Evolutionary conservation across 2,329 filamentous ascomycete genomes (phyloP).

Genomic region (Colletotrichum zoysiae): DNA sequence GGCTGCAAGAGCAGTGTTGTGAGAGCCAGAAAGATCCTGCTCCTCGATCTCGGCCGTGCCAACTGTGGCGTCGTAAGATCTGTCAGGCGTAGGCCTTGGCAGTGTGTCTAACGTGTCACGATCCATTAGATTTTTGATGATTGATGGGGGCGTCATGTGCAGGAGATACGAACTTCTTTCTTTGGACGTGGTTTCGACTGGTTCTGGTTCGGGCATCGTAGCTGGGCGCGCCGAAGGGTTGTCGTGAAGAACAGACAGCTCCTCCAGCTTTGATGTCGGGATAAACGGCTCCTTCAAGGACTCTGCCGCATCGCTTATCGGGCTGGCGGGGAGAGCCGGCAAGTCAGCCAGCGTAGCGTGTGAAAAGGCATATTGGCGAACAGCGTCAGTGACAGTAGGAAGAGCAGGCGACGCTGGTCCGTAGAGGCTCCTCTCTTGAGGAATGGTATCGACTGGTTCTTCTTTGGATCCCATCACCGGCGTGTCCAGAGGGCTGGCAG

Average conservation of each 20-base stretch:
- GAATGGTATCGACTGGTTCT: neutral
- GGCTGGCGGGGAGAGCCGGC: conserved; percentile 40
- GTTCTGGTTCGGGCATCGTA: conserved; percentile 53
- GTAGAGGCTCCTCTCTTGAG: neutral
- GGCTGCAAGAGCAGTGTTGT: conserved; percentile 6
- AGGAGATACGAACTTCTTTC: conserved; percentile 59
- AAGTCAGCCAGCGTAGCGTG: conserved; percentile 22
- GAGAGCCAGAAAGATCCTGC: conserved; percentile 40
- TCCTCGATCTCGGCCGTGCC: conserved; percentile 46
- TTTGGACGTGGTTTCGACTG: conserved; percentile 57
- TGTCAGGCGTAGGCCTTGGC: conserved; percentile 46
- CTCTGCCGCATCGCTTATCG: neutral
- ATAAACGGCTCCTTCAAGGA: neutral
- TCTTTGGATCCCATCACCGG: neutral
- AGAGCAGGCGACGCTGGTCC: conserved; percentile 12
- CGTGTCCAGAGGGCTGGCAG: conserved; percentile 13
- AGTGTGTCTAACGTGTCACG: conserved; percentile 44
- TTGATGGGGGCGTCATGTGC: conserved; percentile 53
- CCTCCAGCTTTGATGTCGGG: conserved; percentile 13
- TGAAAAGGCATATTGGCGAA: neutral
- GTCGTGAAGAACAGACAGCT: conserved; percentile 33
- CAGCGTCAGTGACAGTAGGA: neutral
- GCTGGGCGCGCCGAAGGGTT: conserved; percentile 30
- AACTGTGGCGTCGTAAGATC: conserved; percentile 39
- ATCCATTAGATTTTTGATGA: conserved; percentile 47